Conservation (phyloP, 371 early-diverging fungal genomes). For the Smittium culicis region DNA sequence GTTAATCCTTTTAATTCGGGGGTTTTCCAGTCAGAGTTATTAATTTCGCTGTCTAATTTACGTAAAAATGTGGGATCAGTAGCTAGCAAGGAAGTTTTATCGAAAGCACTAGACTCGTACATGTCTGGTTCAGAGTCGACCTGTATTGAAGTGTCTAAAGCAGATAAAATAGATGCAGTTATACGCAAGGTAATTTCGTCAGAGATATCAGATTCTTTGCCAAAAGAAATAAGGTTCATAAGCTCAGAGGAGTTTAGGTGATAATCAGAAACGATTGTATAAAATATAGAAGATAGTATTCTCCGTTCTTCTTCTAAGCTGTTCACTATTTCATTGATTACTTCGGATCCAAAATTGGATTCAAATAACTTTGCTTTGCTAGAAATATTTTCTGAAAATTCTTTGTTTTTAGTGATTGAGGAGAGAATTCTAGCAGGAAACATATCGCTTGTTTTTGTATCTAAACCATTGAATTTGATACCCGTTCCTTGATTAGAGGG, state of each 20-base stretch:
- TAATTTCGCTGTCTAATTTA: slow-evolving; percentile 25
- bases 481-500: neutral
- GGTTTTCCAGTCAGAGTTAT: slow-evolving; percentile 24
- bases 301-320: slow-evolving; percentile 42
- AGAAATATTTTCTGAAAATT: slow-evolving; percentile 27
- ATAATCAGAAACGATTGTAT: slow-evolving; percentile 37
- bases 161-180: slow-evolving; percentile 38
- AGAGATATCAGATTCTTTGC: slow-evolving; percentile 37
- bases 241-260: slow-evolving; percentile 37
- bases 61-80: slow-evolving; percentile 23
- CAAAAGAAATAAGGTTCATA: slow-evolving; percentile 35
- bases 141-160: slow-evolving; percentile 34
- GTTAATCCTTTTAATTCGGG: slow-evolving; percentile 46
- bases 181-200: slow-evolving; percentile 42
- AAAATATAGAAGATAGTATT: slow-evolving; percentile 41
- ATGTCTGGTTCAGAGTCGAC: slow-evolving; percentile 16
- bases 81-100: slow-evolving; percentile 26
- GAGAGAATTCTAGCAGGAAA: slow-evolving; percentile 27
- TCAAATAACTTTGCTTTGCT: slow-evolving; percentile 18
- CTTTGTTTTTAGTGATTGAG: slow-evolving; percentile 33
- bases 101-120: slow-evolving; percentile 22
- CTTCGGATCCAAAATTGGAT: slow-evolving; percentile 30
- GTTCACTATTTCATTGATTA: slow-evolving; percentile 34
- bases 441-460: slow-evolving; percentile 14
- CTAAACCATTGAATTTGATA: neutral